phyloP scores from a whole-genome alignment of 306 rosid genomes.

The Cucurbita ficifolia region DNA sequence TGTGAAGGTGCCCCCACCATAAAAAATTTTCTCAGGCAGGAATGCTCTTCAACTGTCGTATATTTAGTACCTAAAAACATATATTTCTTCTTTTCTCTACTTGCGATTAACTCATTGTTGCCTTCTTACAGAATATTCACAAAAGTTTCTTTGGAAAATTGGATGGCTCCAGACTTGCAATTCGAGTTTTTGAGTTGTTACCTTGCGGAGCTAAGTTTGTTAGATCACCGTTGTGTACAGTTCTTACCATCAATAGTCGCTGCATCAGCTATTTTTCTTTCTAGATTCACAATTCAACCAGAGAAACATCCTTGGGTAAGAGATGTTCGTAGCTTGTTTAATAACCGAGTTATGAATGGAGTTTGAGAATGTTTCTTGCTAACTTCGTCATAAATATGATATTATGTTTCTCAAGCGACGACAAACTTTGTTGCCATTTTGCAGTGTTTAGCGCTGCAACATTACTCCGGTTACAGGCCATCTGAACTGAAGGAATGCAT shows the following conservation, averaged over 20 bases:
- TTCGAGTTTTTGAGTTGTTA: slow-evolving; percentile 24
- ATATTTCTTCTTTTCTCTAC: not conserved
- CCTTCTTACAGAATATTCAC: slow-evolving; percentile 15
- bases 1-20: slow-evolving; percentile 24
- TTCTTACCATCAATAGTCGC: slow-evolving; percentile 31
- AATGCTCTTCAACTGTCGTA: not conserved
- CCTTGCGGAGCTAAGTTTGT: slow-evolving; percentile 36
- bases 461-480: slow-evolving; percentile 20
- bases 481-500: slow-evolving; percentile 25
- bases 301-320: slow-evolving; percentile 41
- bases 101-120: not conserved
- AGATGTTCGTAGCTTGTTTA: not conserved
- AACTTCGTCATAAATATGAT: not conserved
- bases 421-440: not conserved
- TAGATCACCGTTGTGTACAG: slow-evolving; percentile 14
- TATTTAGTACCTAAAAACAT: not conserved
- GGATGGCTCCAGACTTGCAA: slow-evolving; percentile 1
- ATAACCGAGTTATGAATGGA: not conserved
- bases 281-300: slow-evolving; percentile 23
- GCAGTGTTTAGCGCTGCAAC: slow-evolving; percentile 21
- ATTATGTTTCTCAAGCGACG: not conserved
- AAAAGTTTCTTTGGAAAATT: slow-evolving; percentile 11
- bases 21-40: slow-evolving; percentile 36
- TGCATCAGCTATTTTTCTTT: slow-evolving; percentile 36
- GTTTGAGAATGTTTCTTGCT: not conserved